Evolutionary conservation across 2,329 filamentous ascomycete species (phyloP), one percentile per base, ranked within the genome.

Genomic region (Fusarium lateritium): DNA sequence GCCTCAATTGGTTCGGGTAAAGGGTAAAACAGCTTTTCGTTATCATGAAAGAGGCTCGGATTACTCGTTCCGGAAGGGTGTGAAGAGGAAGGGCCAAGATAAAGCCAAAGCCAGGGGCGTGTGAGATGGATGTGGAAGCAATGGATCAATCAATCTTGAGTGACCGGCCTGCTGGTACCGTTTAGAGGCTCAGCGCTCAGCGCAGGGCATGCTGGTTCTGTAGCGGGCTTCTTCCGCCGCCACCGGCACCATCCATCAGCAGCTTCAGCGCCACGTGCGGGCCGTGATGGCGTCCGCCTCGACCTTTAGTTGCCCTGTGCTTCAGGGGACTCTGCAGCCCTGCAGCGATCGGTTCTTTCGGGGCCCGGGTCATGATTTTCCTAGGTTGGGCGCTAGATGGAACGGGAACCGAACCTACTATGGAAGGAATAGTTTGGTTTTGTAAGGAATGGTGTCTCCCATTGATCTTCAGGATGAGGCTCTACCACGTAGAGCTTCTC

Each of bases 1-100:
- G 33, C 28, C 39, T 22, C 47, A 56, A 73, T 74, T 74, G 71
- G 69, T 36, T 56, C 69, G 71, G 62, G 19, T 73, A 70, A 56
- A 66, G 62, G 47, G 45, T 59, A 52, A 44, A 44, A 62, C 31
- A 45, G 28, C 19, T 10, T 59, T 42, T 54, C 38, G 47, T 65
- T 57, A 65, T 69, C 63, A 71, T 53, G 56, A 54, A 45, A 58
- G 28, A 31, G 28, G 62, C 67, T 71, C 67, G 67, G 67, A 43
- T 70, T 70, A 68, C 67, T 58, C 36, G 14, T 61, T 70, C 44
- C 21, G 63, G 67, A 17, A 47, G 58, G 67, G 63, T n/a, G 67
- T 58, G 52, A 22, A 33, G 11, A 33, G 47, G 28, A 13, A 31
- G 28, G 28, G 40, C 39, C 50, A 42, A 56, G 46, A 47, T 51